Evolutionary conservation across 176 grass and related monocot species (phyloP), one percentile per base, ranked within the genome.

Genomic region (Avena eriantha): DNA sequence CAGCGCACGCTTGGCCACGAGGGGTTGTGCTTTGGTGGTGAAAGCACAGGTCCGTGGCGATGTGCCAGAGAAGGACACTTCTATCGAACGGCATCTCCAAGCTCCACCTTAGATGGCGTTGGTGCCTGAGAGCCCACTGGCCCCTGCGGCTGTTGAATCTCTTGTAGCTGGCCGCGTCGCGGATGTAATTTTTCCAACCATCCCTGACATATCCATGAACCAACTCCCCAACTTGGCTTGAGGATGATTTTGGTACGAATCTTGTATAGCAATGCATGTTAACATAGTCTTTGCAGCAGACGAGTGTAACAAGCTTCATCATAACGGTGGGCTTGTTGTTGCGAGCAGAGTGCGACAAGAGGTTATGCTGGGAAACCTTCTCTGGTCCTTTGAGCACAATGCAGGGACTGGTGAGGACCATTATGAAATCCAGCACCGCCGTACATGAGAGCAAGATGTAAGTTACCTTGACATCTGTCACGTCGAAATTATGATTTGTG

Each of bases 391-490:
- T 13, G 10, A 3, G 0, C 0, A 4, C 0, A 9, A 71, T 12
- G 19, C 1, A 13, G 5, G 4, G 18, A 45, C 2, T 8, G 4
- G 1, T 2, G 9, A 45, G 1, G 35, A 22, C 0, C 0, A 45
- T 2, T 12, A 80, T 3, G 14, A 80, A 4, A 3, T 43, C 69
- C 10, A 65, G 23, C 1, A 66, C 1, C 10, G 43, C 5, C 1
- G 78, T 80, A 29, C 43, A 24, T 4, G 0, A 31, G 19, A 80
- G 33, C n/a, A 80, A 45, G n/a, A 80, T 66, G 59, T 66, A 80
- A 3, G 78, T 80, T 1, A 80, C 16, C 23, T 46, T 33, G 23
- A 66, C 41, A 18, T 80, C 59, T 1, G 45, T 80, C 5, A 9
- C 15, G 0, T 33, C 29, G 43, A 33, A 65, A 2, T 0, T 60